Base-by-base conservation (phyloP, 208 protist genomes). In the Wallacemonas sp. region DNA sequence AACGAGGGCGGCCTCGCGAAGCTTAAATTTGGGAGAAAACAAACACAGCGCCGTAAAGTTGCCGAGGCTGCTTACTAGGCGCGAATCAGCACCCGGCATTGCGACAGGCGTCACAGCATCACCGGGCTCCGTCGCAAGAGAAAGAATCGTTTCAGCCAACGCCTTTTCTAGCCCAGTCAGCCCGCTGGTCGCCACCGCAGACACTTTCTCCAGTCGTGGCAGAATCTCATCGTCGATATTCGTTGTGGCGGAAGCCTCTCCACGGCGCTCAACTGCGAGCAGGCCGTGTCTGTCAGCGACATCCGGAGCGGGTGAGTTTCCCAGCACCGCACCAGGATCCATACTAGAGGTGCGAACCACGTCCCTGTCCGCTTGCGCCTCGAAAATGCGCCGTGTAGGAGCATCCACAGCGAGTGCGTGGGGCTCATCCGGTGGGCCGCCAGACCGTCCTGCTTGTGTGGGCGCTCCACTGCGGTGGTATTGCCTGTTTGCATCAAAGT, bases 1-100 rank as follows among this genome's bases (percentile, higher is more conserved):
- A 1, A 73, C 55, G 39, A 97, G 45, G 1, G 82, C 82, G 0
- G 82, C 72, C 69, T 97, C 92, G 15, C 92, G 87, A 22, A 96
- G 62, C 62, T 86, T 86, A 55, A 90, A 94, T 12, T 77, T 73
- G 1, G 66, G 42, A 5, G 84, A 90, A 47, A 93, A 75, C n/a
- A 97, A 66, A 59, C 90, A 96, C 14, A 82, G 70, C 2, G 85
- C 84, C 1, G 80, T 69, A 62, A 84, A 94, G 11, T 17, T 36
- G 14, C 92, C 92, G 15, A 93, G 38, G 47, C 66, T 36, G 39
- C 42, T 31, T 28, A 58, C 51, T 31, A 58, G 4, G 28, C 51
- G 51, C 6, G 51, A 6, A n/a, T 58, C 51, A 17, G 51, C 51
- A 14, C 51, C 51, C 9, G 51, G 31, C 51, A 58, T 34, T 4